Conservation (phyloP, 495 filamentous ascomycete species). For the Evansstolkia leycettana region DNA sequence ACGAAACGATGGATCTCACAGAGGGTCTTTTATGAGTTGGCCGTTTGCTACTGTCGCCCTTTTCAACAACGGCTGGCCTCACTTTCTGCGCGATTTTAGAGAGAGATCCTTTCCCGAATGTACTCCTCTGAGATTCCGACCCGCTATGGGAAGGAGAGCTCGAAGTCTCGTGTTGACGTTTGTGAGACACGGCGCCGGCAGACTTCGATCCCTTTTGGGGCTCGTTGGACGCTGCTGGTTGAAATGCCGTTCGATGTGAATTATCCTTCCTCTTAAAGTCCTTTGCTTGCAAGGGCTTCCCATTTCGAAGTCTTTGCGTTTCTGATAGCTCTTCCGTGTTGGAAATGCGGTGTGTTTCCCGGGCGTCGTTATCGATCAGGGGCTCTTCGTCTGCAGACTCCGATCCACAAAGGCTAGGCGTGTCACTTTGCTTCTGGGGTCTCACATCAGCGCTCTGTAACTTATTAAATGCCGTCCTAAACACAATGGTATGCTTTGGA, state of each 20-base stretch:
- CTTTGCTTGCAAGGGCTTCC: neutral
- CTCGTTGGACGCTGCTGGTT: neutral
- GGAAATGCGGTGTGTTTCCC: neutral
- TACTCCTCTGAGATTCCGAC: constrained; percentile 6
- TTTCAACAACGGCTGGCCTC: constrained; percentile 15
- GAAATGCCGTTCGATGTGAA: neutral
- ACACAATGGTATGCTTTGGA: constrained; percentile 32
- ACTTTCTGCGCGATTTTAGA: constrained; percentile 26
- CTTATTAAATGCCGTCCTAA: constrained; percentile 32
- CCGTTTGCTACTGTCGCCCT: constrained; percentile 14
- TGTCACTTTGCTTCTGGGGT: constrained; percentile 5
- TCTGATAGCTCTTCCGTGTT: neutral
- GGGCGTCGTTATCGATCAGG: neutral
- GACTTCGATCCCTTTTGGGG: neutral
- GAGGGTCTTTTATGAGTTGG: constrained; percentile 9
- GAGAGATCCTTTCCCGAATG: constrained; percentile 17
- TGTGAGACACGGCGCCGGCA: neutral
- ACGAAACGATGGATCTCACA: constrained; percentile 7
- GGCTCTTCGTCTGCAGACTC: neutral
- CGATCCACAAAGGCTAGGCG: neutral
- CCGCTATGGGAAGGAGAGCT: constrained; percentile 4
- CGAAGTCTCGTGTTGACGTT: neutral
- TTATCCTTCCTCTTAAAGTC: too few relatives aligned
- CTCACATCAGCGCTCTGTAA: constrained; percentile 28
- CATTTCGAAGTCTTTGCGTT: neutral